Evolutionary conservation across 768 basidiomycete genomes (phyloP), one percentile per base, ranked within the genome.

Genomic region (Kwoniella botswanensis): DNA sequence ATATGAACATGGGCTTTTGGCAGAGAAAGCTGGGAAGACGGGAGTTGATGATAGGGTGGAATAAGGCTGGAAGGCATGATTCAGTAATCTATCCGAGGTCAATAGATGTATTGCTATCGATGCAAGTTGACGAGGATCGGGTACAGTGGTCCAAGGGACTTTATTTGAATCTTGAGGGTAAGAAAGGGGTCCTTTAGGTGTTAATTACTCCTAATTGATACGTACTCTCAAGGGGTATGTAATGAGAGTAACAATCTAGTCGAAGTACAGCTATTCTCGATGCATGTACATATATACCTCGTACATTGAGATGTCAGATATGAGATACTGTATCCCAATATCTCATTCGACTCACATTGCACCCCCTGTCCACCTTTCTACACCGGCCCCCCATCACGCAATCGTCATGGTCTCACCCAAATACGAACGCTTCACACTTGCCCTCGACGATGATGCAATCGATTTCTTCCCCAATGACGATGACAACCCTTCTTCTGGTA

Each of bases 1-100:
- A 24, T 22, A 35, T 56, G 64, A 65, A 24, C 43, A 63, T 50
- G 62, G 21, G 13, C 42, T 63, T 26, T 46, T 63, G 62, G 46
- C 29, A 42, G 29, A 57, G n/a, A 22, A 52, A 21, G 64, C 46
- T 7, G 54, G 46, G 41, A 29, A 56, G 11, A n/a, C 56, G 43
- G 64, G 64, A 29, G 56, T 65, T 21, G 26, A 35, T 21, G 18
- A 18, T 15, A 52, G 26, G 29, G 35, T 6, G 42, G 15, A 29
- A 50, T 53, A 15, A 24, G 11, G 41, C 22, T 24, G 22, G 24
- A n/a, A 22, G 35, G 22, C 15, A n/a, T 13, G 24, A 3, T 17
- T 24, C 21, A 29, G 17, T 29, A 35, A 35, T 35, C 0, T 7
- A 35, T 35, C 35, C 35, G 35, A 35, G 35, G 35, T 35, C 7